Evolutionary conservation across 2,329 filamentous ascomycete genomes (phyloP), one percentile per base, ranked within the genome.

Genomic region (Apiospora marii): DNA sequence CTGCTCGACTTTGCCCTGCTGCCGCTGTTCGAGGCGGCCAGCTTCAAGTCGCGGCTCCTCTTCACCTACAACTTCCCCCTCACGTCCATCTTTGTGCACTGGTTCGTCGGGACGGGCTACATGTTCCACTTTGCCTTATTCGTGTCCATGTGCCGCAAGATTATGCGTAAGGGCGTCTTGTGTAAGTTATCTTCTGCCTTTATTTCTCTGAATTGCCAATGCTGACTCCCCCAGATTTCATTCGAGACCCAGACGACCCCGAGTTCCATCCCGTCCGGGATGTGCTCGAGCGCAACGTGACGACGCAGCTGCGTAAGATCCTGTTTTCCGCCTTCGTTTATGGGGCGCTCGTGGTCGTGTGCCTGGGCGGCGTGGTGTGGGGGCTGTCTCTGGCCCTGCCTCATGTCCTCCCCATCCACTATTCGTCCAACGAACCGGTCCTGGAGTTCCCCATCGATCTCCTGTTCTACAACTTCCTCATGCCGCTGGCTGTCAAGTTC

Each of bases 111-210:
- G 68, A 99, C 96, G 4, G 97, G 95, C 75, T 99, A 99, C 83
- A 99, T 99, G 97, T 99, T 99, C 84, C 96, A 99, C 81, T 99
- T 99, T 81, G 96, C 96, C 6, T 89, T 99, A 3, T 99, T 99
- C 80, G 96, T 99, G 24, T 97, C 95, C 72, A 98, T 99, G 95
- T 99, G 96, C 83, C 92, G 96, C 74, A 98, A 98, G 85, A 98
- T 98, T 73, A 94, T 99, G 92, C 92, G 96, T 75, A 94, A 91
- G 76, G 96, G 96, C 70, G 96, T 99, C 53, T 87, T 99, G 73
- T 98, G 92, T 94, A 86, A 89, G 92, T 88, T 69, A 12, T 19
- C 8, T 37, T n/a, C n/a, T n/a, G n/a, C n/a, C n/a, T n/a, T n/a
- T n/a, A 24, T 14, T 10, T 4, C n/a, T 4, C 7, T 5, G 1